A percentile compares a stretch with the other conserved stretches of the same genome.
phyloP scores from a whole-genome alignment of 768 basidiomycete species.

The Boletus sp. region DNA sequence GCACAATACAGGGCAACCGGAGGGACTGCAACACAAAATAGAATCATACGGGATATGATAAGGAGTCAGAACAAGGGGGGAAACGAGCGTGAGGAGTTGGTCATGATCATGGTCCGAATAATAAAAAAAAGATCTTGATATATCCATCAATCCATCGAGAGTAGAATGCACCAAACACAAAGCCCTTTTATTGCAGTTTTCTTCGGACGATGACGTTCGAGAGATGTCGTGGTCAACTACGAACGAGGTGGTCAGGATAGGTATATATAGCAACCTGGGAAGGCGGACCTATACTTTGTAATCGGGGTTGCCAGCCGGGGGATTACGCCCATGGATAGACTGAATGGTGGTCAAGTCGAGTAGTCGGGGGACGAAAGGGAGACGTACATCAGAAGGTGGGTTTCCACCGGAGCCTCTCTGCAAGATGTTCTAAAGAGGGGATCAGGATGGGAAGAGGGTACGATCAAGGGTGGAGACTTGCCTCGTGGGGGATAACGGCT shows the following conservation, averaged over 20 bases:
- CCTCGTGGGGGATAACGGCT: conserved; percentile 16
- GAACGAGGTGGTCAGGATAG: neutral
- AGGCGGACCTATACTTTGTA: neutral
- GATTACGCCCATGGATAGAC: neutral
- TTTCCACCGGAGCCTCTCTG: neutral
- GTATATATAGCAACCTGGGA: neutral
- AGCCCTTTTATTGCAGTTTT: neutral
- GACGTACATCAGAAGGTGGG: too few relatives aligned
- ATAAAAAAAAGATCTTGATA: neutral
- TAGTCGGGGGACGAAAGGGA: too few relatives aligned
- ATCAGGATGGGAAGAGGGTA: neutral
- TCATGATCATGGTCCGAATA: neutral
- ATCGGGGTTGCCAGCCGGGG: neutral
- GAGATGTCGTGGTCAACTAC: neutral
- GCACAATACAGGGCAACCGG: neutral
- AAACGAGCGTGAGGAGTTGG: conserved; percentile 7
- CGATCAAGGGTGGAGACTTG: neutral
- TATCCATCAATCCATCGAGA: conserved; percentile 1
- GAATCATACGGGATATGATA: neutral
- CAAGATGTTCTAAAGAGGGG: neutral
- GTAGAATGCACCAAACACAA: neutral
- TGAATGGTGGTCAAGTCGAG: neutral
- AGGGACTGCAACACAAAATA: neutral
- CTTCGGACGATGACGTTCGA: neutral
- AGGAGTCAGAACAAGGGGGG: neutral